phyloP scores from a whole-genome alignment of 176 grass and related monocot species.

The Musa troglodytarum region DNA sequence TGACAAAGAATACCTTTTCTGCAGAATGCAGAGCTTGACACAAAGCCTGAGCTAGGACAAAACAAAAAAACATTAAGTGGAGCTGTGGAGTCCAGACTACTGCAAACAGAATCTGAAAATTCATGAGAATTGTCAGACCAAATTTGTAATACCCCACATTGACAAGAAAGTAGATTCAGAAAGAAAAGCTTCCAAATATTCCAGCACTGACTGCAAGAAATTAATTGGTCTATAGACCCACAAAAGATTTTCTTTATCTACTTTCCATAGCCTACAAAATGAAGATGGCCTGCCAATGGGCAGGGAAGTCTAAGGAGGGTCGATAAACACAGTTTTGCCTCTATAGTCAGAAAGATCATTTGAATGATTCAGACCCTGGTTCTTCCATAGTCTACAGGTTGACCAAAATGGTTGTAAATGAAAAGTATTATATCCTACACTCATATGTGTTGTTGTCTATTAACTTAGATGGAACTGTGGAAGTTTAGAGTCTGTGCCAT shows the following conservation, averaged over 20 bases:
- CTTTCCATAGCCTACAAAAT: no score
- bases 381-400: neutral
- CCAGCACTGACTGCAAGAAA: no score
- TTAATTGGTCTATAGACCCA: no score
- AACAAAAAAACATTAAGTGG: neutral
- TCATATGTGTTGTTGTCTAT: neutral
- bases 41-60: neutral
- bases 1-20: neutral
- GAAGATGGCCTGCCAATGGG: no score
- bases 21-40: neutral
- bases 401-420: neutral
- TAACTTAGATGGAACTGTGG: neutral
- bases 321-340: no score
- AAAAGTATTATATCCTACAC: neutral
- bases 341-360: no score
- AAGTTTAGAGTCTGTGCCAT: neutral
- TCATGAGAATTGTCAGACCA: neutral
- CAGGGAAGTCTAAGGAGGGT: no score
- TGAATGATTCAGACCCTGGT: no score
- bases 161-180: neutral
- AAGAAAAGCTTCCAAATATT: neutral
- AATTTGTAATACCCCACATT: no score
- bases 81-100: neutral
- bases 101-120: neutral
- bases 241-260: no score